Conservation (phyloP, 345 rosid genomes). For the Murraya paniculata region DNA sequence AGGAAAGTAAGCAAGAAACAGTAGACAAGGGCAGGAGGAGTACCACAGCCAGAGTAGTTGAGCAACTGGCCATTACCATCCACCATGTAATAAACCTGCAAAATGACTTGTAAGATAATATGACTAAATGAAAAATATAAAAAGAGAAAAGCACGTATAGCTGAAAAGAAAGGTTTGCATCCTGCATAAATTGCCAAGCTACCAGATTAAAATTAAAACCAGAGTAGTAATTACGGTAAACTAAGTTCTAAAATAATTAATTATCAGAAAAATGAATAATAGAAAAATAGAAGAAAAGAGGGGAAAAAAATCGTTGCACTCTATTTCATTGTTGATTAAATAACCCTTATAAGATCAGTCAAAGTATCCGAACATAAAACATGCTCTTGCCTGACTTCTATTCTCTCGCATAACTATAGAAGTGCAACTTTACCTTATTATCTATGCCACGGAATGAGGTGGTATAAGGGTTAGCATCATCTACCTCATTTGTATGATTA, state of each 20-base stretch:
- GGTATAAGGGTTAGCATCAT: slow-evolving; percentile 70
- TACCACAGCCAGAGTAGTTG: slow-evolving; percentile 94
- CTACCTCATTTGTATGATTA: slow-evolving; percentile 96
- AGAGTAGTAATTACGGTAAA: not conserved
- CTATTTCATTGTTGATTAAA: not conserved
- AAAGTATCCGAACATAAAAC: not conserved
- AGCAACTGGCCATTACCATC: slow-evolving; percentile 62
- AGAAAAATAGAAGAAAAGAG: not conserved
- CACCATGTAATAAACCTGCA: slow-evolving; percentile 90
- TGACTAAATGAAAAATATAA: not conserved
- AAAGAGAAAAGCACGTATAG: not conserved
- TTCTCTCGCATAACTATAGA: not conserved
- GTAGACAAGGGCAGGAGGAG: slow-evolving; percentile 15
- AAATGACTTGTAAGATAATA: slow-evolving; percentile 12
- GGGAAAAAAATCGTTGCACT: not conserved
- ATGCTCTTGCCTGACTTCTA: not conserved
- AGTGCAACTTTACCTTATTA: slow-evolving; percentile 55
- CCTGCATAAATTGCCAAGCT: not conserved
- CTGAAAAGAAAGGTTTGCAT: not conserved
- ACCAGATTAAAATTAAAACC: not conserved
- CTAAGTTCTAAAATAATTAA: not conserved
- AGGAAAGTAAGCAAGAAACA: not conserved
- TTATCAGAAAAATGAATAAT: not conserved
- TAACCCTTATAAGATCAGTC: not conserved
- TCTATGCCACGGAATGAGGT: slow-evolving; percentile 97